Evolutionary conservation across 2,329 filamentous ascomycete genomes (phyloP), one percentile per base, ranked within the genome.

Genomic region (Fusarium udum): DNA sequence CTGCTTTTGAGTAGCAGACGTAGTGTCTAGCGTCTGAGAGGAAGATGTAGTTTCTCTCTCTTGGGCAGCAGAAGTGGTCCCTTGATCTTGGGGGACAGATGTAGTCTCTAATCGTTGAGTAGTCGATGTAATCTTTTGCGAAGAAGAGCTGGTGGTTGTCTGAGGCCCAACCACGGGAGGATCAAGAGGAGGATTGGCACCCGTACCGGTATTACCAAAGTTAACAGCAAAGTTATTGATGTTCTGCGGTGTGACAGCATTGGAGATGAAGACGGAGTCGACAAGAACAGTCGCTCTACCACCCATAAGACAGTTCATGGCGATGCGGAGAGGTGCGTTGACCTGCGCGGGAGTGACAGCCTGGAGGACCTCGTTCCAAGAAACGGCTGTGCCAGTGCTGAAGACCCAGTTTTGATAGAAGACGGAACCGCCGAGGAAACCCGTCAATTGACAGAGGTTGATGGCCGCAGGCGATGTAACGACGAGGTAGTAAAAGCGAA

Each of bases 401-500:
- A 63, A 45, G 0, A 66, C 26, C 28, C 61, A 64, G 22, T 57
- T 31, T 3, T 65, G 34, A 2, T 45, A 57, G 16, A 66, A 55
- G 2, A 42, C 28, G 4, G 39, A 45, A n/a, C 43, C 43, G 0
- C 63, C 63, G 12, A 66, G 63, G 7, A 22, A 34, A 1, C 48
- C 63, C 0, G 63, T 56, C 24, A 66, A n/a, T n/a, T 48, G 61
- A 4, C 63, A 66, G 0, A 57, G 28, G 1, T 53, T 66, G 28
- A 66, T 53, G 24, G 48, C 61, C 3, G 53, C 48, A 6, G 56
- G 56, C 1, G 61, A 40, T 6, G 63, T 40, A 16, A 57, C 48
- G n/a, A 66, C 40, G 2, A 63, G 48, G 31, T 65, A 66, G 24
- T 66, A 66, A 24, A 66, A 66, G 28, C 63, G 63, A 10, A 65